Evolutionary conservation across 2,329 filamentous ascomycete genomes (phyloP), one percentile per base, ranked within the genome.

Genomic region (Colletotrichum sp.): DNA sequence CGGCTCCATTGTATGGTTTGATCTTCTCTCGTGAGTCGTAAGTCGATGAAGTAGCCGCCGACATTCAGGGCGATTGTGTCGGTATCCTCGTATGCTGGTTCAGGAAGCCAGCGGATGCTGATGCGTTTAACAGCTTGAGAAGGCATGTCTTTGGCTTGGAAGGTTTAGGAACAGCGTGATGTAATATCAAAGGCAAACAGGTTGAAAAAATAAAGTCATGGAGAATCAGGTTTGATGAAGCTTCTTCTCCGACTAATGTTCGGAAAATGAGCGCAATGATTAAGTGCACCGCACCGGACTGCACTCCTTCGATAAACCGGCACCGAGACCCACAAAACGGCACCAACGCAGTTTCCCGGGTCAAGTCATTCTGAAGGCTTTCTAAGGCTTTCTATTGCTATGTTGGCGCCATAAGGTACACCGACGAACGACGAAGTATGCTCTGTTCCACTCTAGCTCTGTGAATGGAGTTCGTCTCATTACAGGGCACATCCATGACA

Each of bases 11-110:
- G 44, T 7, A 52, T 52, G n/a, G n/a, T 22, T 7, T 52, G 44
- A 52, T 22, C n/a, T 22, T 52, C n/a, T 52, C 1, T 52, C 44
- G n/a, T 52, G 1, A 22, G n/a, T 13, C 44, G n/a, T 13, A 52
- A 52, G 44, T 52, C 44, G 6, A 80, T 75, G 32, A 80, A 80
- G 34, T 79, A 80, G 4, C 78, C 79, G 6, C 78, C 74, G n/a
- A 80, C 79, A 61, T 80, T 80, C 55, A 80, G 78, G 19, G 79
- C 79, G 55, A 80, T 71, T 1, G 79, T 80, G 22, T 77, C 71
- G 13, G 79, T 79, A 55, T 80, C 79, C 66, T 80, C 79, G 25
- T 75, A 80, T 3, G 78, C 77, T 16, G 69, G 61, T 8, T 79
- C 76, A 8, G 79, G 79, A 8, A 80, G 74, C 79, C 79, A 80